These are phyloP conservation scores for Trichoderma cornu-damae DNA, from an alignment of 2,329 filamentous ascomycete genomes.

Conservation along the genomic window DNA sequence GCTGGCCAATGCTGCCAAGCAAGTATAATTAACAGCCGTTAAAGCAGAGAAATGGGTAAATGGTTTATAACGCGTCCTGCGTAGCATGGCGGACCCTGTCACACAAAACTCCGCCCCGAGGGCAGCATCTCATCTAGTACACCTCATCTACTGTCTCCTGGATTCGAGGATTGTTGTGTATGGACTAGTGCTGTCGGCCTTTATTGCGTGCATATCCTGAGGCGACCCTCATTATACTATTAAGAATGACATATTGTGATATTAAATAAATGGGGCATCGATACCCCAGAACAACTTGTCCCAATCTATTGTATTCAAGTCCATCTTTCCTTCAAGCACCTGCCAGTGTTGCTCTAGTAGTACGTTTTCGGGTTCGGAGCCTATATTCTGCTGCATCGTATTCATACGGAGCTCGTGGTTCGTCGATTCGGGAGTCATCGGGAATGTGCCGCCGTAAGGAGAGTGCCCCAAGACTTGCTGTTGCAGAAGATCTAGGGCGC, in stretches of 20 bases:
- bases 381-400: constrained; percentile 13
- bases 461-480: constrained; percentile 16
- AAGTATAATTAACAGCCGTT: no score
- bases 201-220: no score
- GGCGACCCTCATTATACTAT: not conserved
- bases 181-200: no score
- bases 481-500: constrained; percentile 23
- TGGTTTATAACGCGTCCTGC: no score
- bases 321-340: constrained; percentile 28
- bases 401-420: constrained; percentile 18
- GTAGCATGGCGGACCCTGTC: no score
- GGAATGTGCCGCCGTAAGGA: constrained; percentile 16
- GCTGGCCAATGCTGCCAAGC: no score
- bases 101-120: no score
- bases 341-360: constrained; percentile 28
- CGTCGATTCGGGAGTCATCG: constrained; percentile 30
- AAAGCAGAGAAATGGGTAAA: no score
- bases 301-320: constrained; percentile 35
- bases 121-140: no score
- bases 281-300: constrained; percentile 33
- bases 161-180: no score
- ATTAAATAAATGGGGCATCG: constrained; percentile 32
- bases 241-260: not conserved
- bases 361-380: constrained; percentile 18
- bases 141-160: no score